phyloP scores from a whole-genome alignment of 352 stramenopile species.

The Phytophthora cactorum region DNA sequence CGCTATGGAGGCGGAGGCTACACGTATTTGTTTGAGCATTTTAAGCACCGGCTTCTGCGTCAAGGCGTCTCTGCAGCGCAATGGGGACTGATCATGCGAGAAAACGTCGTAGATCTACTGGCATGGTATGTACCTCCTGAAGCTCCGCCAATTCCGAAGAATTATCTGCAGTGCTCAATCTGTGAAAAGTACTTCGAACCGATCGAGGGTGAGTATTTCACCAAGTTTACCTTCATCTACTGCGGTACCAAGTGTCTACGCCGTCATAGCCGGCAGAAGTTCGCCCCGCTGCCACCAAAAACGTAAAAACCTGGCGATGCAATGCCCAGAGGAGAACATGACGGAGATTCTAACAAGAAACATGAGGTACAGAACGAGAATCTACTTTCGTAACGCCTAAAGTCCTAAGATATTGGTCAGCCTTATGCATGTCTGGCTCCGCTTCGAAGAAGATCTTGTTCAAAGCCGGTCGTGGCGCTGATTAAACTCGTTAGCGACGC shows the following conservation, averaged over 20 bases:
- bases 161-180: constrained; percentile 80
- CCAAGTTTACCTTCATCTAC: constrained; percentile 86
- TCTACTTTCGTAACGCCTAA: not conserved
- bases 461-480: not conserved
- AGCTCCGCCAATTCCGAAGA: constrained; percentile 63
- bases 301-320: too few relatives aligned
- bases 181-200: constrained; percentile 79
- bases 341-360: too few relatives aligned
- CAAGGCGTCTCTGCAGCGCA: constrained; percentile 43
- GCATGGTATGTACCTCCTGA: constrained; percentile 69
- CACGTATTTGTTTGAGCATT: constrained; percentile 58
- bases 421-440: not conserved
- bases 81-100: constrained; percentile 49
- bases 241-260: constrained; percentile 86
- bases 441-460: too few relatives aligned
- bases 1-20: constrained; percentile 78
- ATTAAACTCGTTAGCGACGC: not conserved
- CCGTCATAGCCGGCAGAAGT: constrained; percentile 69
- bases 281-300: constrained; percentile 32
- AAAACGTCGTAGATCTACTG: constrained; percentile 58
- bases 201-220: constrained; percentile 88
- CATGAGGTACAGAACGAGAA: too few relatives aligned
- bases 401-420: too few relatives aligned
- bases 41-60: constrained; percentile 46
- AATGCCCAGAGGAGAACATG: too few relatives aligned